Conservation (phyloP, 768 basidiomycete genomes). For the Leccinum subgranulosum region DNA sequence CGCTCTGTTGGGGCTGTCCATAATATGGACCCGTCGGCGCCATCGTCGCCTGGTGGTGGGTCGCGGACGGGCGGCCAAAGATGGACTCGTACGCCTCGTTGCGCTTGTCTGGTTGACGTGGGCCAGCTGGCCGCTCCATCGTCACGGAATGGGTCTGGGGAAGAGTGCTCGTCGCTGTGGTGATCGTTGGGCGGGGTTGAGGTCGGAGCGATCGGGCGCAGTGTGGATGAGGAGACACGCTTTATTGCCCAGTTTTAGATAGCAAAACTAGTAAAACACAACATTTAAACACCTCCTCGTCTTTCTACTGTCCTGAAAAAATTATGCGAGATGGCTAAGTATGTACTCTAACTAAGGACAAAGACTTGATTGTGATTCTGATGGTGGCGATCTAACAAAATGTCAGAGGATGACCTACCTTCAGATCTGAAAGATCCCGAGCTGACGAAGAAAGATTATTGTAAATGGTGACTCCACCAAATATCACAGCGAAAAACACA, state of each 20-base stretch:
- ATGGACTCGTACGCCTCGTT: constrained; percentile 82
- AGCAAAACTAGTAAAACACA: too few relatives aligned
- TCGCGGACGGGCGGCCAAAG: constrained; percentile 71
- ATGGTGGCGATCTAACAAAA: too few relatives aligned
- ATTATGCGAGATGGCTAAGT: too few relatives aligned
- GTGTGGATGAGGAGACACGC: neutral
- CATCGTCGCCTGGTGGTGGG: constrained; percentile 42
- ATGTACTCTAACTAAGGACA: too few relatives aligned
- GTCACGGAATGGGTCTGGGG: neutral
- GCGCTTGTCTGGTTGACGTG: constrained; percentile 66
- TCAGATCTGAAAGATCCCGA: too few relatives aligned
- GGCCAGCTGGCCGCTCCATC: constrained; percentile 59
- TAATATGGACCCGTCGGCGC: constrained; percentile 7
- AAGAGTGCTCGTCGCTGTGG: constrained; percentile 5
- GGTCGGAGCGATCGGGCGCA: constrained; percentile 5
- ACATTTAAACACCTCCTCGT: too few relatives aligned
- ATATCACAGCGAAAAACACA: too few relatives aligned
- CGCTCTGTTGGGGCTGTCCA: constrained; percentile 15
- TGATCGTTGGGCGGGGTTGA: constrained; percentile 1
- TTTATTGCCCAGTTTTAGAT: constrained; percentile 21
- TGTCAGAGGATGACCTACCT: too few relatives aligned
- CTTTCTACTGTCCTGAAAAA: too few relatives aligned
- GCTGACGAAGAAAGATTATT: too few relatives aligned
- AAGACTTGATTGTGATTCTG: too few relatives aligned
- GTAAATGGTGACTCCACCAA: too few relatives aligned